Evolutionary conservation across 2,329 filamentous ascomycete genomes (phyloP).

Genomic region (Trichoderma harzianum): DNA sequence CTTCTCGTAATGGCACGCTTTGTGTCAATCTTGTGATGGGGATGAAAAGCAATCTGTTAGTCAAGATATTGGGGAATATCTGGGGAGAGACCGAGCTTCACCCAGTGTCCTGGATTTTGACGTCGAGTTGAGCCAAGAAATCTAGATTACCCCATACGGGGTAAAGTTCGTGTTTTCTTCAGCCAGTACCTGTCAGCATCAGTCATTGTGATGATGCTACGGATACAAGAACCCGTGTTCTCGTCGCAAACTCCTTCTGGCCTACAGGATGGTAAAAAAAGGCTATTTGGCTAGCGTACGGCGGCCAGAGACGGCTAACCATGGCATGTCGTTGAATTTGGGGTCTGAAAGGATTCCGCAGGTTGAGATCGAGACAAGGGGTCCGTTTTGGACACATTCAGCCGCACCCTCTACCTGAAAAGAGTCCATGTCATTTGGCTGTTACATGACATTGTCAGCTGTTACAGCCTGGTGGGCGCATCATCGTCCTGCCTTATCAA

Average conservation of each 20-base stretch:
- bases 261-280: not conserved
- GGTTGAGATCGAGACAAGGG: not conserved
- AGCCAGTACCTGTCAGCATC: not conserved
- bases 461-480: not conserved
- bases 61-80: slow-evolving; percentile 17
- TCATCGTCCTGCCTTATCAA: not conserved
- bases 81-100: slow-evolving; percentile 1
- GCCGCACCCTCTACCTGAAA: not conserved
- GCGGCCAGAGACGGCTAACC: slow-evolving; percentile 1
- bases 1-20: not conserved
- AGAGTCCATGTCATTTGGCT: not conserved
- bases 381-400: not conserved
- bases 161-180: not conserved
- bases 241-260: not conserved
- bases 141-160: slow-evolving; percentile 12
- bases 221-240: not conserved
- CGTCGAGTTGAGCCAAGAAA: not conserved
- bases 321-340: not conserved
- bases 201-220: not conserved
- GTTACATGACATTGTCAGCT: not conserved
- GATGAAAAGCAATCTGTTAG: slow-evolving; percentile 15
- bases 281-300: not conserved
- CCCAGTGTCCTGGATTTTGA: not conserved
- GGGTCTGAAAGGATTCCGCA: not conserved
- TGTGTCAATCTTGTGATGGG: not conserved